phyloP scores from a whole-genome alignment of 129 eudicot species.

The Scalesia atractyloides region DNA sequence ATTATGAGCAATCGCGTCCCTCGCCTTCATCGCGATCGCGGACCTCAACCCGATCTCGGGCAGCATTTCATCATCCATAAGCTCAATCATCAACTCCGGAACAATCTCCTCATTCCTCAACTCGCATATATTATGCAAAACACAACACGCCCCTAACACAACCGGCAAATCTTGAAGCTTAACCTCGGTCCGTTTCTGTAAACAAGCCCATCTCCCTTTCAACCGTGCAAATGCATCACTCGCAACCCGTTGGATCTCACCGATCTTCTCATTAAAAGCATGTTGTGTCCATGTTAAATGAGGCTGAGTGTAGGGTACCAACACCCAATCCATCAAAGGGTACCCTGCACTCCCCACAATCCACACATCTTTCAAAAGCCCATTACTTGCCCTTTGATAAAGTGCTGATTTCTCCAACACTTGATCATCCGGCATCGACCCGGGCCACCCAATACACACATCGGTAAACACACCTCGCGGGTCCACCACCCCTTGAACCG shows the following conservation, averaged over 20 bases:
- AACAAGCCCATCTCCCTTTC: constrained; percentile 94
- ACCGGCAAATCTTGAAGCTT: constrained; percentile 96
- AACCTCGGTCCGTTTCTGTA: constrained; percentile 92
- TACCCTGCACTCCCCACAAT: constrained; percentile 84
- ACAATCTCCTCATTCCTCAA: constrained; percentile 77
- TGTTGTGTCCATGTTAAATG: constrained; percentile 98
- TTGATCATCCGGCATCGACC: constrained; percentile 97
- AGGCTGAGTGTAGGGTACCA: constrained; percentile 85
- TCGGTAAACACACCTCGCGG: constrained; percentile 82
- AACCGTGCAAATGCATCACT: constrained; percentile 75
- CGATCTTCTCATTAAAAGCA: constrained; percentile 87
- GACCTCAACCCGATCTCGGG: constrained; percentile 83
- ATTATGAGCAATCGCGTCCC: constrained; percentile 93
- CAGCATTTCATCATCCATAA: constrained; percentile 87
- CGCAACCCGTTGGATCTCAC: constrained; percentile 60
- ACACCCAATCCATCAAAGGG: constrained; percentile 91
- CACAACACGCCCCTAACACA: constrained; percentile 96
- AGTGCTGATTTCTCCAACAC: constrained; percentile 87
- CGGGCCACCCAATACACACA: constrained; percentile 97
- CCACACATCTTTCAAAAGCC: constrained; percentile 79
- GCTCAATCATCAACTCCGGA: constrained; percentile 55
- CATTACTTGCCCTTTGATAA: constrained; percentile 75
- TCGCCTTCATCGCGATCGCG: constrained; percentile 59
- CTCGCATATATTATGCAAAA: constrained; percentile 92
- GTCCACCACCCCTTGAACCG: constrained; percentile 93